Percentiles rank a stretch among this genome's conserved stretches.
phyloP scores from a whole-genome alignment of 805 yeast species.

The Lipomyces spencermartinsiae region DNA sequence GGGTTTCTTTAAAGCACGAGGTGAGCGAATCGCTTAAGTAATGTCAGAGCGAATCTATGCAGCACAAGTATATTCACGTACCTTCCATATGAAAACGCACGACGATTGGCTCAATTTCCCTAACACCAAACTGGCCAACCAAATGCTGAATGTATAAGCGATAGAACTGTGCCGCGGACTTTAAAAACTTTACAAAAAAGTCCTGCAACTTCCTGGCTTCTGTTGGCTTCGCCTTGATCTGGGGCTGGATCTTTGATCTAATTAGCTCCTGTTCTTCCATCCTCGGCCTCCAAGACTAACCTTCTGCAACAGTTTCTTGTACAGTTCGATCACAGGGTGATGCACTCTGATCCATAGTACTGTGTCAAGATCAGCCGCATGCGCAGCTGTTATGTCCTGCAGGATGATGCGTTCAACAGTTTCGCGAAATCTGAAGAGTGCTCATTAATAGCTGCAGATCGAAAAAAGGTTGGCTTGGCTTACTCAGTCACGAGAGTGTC shows the following conservation, averaged over 20 bases:
- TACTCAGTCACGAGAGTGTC: constrained; percentile 23
- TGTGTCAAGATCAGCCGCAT: constrained; percentile 23
- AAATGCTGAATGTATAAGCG: constrained; percentile 25
- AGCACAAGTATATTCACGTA: neutral
- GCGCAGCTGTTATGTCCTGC: constrained; percentile 22
- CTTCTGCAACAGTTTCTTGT: constrained; percentile 24
- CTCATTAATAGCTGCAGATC: neutral
- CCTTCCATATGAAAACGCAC: constrained; percentile 24
- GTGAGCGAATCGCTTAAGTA: neutral
- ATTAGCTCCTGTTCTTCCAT: neutral
- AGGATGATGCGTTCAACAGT: constrained; percentile 13
- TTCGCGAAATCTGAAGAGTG: constrained; percentile 22
- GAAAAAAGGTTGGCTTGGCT: neutral
- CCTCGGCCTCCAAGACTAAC: constrained; percentile 5
- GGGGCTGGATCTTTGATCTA: constrained; percentile 20
- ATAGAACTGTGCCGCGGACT: constrained; percentile 26
- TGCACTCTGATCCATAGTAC: constrained; percentile 27
- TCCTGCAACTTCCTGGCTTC: constrained; percentile 35
- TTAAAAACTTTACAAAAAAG: constrained; percentile 29
- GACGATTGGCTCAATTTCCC: constrained; percentile 26
- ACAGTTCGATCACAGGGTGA: constrained; percentile 29
- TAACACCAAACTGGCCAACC: constrained; percentile 21
- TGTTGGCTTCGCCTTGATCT: constrained; percentile 18
- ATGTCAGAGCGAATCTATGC: neutral
- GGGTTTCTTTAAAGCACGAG: constrained; percentile 3